Base-by-base conservation (phyloP, 192 early-diverging fungal species). In the Gonapodya sp. region DNA sequence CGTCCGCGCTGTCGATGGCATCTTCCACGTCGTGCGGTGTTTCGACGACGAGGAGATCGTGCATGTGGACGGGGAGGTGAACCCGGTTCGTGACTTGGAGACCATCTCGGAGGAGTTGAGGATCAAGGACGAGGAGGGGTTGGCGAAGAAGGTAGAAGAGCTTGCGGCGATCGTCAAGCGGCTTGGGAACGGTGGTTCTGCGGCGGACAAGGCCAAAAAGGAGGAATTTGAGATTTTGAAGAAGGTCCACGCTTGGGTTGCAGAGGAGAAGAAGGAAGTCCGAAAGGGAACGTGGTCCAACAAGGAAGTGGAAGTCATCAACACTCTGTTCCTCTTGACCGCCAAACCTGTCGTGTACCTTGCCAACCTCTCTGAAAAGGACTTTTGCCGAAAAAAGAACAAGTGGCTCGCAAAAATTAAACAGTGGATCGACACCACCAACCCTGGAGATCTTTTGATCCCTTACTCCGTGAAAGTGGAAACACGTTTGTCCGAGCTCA, bases 41-140 rank as follows among this genome's bases (percentile, higher is more conserved):
- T 99, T 99, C 81, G 93, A 93, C 35, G 96, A 98, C 84, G 89
- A 91, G 31, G 96, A 96, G 83, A 92, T 99, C n/a, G 92, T 95
- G 73, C 97, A 98, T 85, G 94, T 95, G 2, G 93, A 95, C 82
- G 93, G 92, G 37, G 93, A 94, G 83, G 86, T 98, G 24, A 92
- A 98, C 85, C 97, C 97, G 35, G 86, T 93, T 64, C 91, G 94
- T 78, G 97, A 99, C 89, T 86, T 99, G 82, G 91, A 94, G 83
- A 96, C 94, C 84, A 98, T 99, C 85, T 96, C 94, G 85, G 90
- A 94, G 74, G 97, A 99, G 89, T 89, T 99, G 81, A 91, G 96
- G 80, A 84, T 97, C 34, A 97, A 98, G 93, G 97, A 98, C 84
- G 87, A 88, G 74, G 96, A 96, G 79, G 91, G 93, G 81, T 84